phyloP scores from a whole-genome alignment of 1,139 yeast species.

The Yamadazyma jaroonii region DNA sequence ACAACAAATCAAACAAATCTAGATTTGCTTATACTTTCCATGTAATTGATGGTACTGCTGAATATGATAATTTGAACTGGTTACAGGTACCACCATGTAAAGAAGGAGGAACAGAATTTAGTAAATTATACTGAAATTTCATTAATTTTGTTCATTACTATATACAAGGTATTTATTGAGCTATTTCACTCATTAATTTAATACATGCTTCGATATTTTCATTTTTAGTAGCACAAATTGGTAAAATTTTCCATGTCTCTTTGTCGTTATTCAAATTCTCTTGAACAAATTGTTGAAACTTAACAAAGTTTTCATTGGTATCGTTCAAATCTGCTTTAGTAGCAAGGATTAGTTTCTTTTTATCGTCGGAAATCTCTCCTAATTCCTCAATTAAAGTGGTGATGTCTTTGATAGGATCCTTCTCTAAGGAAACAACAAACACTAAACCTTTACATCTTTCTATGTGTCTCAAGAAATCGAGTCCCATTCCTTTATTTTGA shows the following conservation, averaged over 20 bases:
- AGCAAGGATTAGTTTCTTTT: constrained; percentile 73
- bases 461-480: constrained; percentile 86
- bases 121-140: constrained; percentile 35
- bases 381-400: constrained; percentile 63
- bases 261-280: constrained; percentile 15
- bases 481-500: constrained; percentile 86
- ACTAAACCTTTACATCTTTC: constrained; percentile 90
- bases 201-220: constrained; percentile 74
- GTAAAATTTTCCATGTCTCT: constrained; percentile 65
- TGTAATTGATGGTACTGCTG: constrained; percentile 61
- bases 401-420: constrained; percentile 64
- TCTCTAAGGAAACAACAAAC: constrained; percentile 78
- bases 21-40: constrained; percentile 81
- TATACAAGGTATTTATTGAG: constrained; percentile 17
- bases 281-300: constrained; percentile 42
- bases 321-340: constrained; percentile 83
- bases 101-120: constrained; percentile 61
- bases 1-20: constrained; percentile 52
- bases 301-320: constrained; percentile 42
- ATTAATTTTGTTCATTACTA: not conserved
- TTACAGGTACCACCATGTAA: constrained; percentile 64
- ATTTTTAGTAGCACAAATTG: constrained; percentile 75
- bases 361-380: constrained; percentile 60
- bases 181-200: constrained; percentile 66
- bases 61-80: constrained; percentile 70